Percentiles rank a stretch among this genome's conserved stretches.
Conservation (phyloP, 2,329 filamentous ascomycete genomes). For the Penicillium sp. region DNA sequence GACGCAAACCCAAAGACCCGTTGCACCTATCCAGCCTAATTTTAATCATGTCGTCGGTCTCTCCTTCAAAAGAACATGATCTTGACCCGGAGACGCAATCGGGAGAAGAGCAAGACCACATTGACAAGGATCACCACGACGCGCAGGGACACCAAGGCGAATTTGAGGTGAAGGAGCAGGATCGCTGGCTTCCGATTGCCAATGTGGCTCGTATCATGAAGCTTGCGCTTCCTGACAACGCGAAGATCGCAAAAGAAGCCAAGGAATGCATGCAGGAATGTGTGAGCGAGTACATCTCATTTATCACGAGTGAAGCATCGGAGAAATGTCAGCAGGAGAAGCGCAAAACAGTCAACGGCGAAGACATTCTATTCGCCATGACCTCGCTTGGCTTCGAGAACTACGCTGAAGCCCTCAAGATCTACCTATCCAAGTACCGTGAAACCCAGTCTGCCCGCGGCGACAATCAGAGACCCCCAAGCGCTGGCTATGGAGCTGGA, state of each 20-base stretch:
- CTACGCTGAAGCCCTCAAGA: constrained; percentile 96
- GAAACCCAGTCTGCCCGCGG: constrained; percentile 83
- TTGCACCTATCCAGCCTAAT: constrained; percentile 39
- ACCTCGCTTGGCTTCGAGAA: constrained; percentile 98
- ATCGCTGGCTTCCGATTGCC: constrained; percentile 98
- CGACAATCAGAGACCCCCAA: constrained; percentile 59
- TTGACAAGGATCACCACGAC: constrained; percentile 69
- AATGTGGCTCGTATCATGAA: constrained; percentile 99
- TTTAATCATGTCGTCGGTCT: constrained; percentile 87
- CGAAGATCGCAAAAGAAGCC: constrained; percentile 97
- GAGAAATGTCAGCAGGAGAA: constrained; percentile 99
- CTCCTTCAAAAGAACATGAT: constrained; percentile 83
- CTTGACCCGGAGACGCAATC: constrained; percentile 91
- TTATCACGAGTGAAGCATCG: constrained; percentile 98
- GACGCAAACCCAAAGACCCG: constrained; percentile 35
- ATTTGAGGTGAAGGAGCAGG: constrained; percentile 99
- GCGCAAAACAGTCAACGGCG: constrained; percentile 97
- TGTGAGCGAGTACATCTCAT: constrained; percentile 99
- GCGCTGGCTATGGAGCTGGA: constrained; percentile 48
- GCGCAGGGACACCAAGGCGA: constrained; percentile 71
- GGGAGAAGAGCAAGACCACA: constrained; percentile 86
- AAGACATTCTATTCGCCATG: constrained; percentile 99
- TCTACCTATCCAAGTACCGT: constrained; percentile 95
- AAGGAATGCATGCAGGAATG: constrained; percentile 99
- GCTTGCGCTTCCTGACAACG: constrained; percentile 92